phyloP scores from a whole-genome alignment of 257 asterid species.

The Nicotiana obtusifolia region DNA sequence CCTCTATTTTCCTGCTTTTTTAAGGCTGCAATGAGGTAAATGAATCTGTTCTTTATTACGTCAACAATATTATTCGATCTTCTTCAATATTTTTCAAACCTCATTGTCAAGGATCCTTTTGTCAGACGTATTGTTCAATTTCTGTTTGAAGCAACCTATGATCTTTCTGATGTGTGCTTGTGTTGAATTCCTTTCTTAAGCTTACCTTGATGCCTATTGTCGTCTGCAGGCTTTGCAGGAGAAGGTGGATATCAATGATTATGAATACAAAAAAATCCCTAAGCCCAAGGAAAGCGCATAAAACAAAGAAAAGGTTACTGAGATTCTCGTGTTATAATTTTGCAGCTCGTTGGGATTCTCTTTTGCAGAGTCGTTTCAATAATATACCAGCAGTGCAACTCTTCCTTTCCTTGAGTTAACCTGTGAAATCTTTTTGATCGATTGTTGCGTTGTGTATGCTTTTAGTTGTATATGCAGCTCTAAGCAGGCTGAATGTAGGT shows the following conservation, averaged over 20 bases:
- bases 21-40: background rate
- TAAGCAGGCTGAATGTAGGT: background rate
- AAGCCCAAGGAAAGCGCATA: slow-evolving; percentile 49
- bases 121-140: background rate
- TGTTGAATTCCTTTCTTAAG: background rate
- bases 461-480: background rate
- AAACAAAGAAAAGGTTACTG: slow-evolving; percentile 18
- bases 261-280: slow-evolving; percentile 86
- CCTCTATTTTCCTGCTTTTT: background rate
- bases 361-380: background rate
- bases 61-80: background rate
- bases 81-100: slow-evolving; percentile 8
- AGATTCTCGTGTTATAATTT: slow-evolving; percentile 7
- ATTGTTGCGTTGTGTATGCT: background rate
- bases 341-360: slow-evolving; percentile 1
- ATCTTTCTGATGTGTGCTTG: background rate
- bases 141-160: too few species aligned
- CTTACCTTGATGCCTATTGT: background rate
- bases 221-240: slow-evolving; percentile 60
- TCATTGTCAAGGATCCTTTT: background rate
- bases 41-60: background rate
- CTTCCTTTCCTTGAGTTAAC: background rate
- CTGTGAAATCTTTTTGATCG: background rate
- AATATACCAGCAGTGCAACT: background rate
- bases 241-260: slow-evolving; percentile 68